These are phyloP conservation scores for Hypoxylon sp. DNA, from an alignment of 2,329 filamentous ascomycete species.

Conservation along the genomic window DNA sequence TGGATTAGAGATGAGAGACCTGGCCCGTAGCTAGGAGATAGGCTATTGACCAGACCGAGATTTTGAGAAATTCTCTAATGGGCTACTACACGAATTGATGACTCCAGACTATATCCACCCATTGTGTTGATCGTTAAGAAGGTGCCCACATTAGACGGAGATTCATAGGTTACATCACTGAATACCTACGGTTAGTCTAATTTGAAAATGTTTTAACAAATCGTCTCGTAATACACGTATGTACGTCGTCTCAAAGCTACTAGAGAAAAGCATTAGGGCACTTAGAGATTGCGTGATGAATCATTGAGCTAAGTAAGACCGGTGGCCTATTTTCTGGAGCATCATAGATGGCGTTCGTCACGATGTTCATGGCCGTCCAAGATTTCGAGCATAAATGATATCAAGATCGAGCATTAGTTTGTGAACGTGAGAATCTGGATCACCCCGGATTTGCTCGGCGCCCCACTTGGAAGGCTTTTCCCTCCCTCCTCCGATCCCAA, in stretches of 20 bases:
- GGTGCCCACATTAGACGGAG: slow-evolving; percentile 8
- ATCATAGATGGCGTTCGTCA: background rate
- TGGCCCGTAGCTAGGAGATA: background rate
- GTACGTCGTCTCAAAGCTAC: background rate
- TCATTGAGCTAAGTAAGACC: slow-evolving; percentile 8
- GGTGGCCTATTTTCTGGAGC: background rate
- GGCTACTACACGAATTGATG: background rate
- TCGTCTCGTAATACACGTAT: background rate
- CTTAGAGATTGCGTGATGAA: too few species aligned
- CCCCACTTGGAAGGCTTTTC: slow-evolving; percentile 27
- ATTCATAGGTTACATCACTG: background rate
- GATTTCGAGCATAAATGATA: slow-evolving; percentile 9
- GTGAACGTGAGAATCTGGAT: slow-evolving; percentile 20
- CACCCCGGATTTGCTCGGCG: slow-evolving; percentile 33
- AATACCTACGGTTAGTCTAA: background rate
- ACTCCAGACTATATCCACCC: background rate
- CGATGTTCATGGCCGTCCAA: slow-evolving; percentile 11
- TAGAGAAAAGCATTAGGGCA: too few species aligned
- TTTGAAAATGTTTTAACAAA: slow-evolving; percentile 2
- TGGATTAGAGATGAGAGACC: background rate
- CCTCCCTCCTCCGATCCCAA: slow-evolving; percentile 16
- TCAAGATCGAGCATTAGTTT: slow-evolving; percentile 21
- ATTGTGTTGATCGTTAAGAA: background rate
- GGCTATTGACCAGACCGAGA: slow-evolving; percentile 3
- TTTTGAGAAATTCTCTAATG: background rate